phyloP scores from a whole-genome alignment of 257 asterid genomes.

The Dorcoceras hygrometricum region DNA sequence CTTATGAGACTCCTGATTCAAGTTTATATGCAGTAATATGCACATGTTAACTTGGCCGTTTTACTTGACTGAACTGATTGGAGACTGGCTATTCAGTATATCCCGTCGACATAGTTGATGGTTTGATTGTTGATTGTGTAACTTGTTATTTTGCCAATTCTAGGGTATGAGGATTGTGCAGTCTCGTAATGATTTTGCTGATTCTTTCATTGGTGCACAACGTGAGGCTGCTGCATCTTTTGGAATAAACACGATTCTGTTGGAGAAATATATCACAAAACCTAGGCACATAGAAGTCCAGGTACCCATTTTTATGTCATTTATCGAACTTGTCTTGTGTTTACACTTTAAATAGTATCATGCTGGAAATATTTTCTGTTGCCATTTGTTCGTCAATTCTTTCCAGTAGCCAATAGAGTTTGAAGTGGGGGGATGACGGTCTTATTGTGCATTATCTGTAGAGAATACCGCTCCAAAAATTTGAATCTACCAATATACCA shows the following conservation, averaged over 20 bases:
- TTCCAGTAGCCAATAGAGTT: conserved; percentile 3
- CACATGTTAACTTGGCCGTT: neutral
- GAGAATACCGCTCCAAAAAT: conserved; percentile 9
- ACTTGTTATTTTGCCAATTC: conserved; percentile 28
- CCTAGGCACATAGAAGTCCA: conserved; percentile 99
- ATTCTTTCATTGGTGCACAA: conserved; percentile 91
- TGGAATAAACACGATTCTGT: conserved; percentile 78
- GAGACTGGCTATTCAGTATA: conserved; percentile 21
- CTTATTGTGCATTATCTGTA: conserved; percentile 11
- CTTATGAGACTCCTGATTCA: neutral
- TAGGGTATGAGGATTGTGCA: conserved; percentile 99
- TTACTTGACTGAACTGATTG: conserved; percentile 12
- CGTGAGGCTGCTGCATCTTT: conserved; percentile 99
- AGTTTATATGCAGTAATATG: conserved; percentile 5
- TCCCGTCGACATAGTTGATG: conserved; percentile 12
- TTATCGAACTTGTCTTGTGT: conserved; percentile 11
- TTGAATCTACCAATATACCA: conserved; percentile 12
- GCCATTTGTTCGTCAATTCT: conserved; percentile 8
- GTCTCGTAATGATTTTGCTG: conserved; percentile 69
- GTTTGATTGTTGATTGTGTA: conserved; percentile 15
- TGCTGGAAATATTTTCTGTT: conserved; percentile 4
- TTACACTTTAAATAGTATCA: conserved; percentile 2
- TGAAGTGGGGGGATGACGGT: neutral
- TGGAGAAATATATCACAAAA: conserved; percentile 92
- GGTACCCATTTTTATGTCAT: conserved; percentile 44